Percentiles rank a stretch among this genome's conserved stretches.
Evolutionary conservation across 148 eudicot genomes (phyloP).

Genomic region (Rhododendron vialii): DNA sequence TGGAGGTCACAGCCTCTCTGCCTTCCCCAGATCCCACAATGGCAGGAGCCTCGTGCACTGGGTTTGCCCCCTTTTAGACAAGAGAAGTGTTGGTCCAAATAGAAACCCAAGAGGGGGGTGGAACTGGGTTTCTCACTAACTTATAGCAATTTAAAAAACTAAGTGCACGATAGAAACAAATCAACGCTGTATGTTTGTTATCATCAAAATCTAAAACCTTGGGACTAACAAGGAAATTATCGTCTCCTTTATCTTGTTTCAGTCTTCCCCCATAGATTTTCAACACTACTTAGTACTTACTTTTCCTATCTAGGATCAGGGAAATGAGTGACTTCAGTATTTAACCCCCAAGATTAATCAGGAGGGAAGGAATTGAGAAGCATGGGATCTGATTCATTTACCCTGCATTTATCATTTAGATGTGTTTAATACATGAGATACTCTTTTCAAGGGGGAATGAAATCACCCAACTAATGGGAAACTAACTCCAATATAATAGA

Average conservation of each 20-base stretch:
- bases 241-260: background rate
- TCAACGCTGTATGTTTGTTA: no score
- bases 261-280: background rate
- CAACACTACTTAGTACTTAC: background rate
- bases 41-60: no score
- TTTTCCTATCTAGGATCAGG: background rate
- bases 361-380: background rate
- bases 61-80: background rate
- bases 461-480: background rate
- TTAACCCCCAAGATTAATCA: background rate
- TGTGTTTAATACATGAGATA: background rate
- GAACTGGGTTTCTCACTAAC: no score
- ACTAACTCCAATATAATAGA: background rate
- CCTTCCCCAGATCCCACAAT: no score
- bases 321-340: background rate
- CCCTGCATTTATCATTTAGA: background rate
- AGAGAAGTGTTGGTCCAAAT: background rate
- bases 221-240: background rate
- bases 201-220: no score
- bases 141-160: no score
- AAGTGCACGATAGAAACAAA: no score
- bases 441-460: background rate
- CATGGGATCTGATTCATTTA: background rate
- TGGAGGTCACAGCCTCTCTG: background rate
- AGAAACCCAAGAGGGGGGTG: no score